Conservation (phyloP, 2,329 filamentous ascomycete species). For the Spiromastix sp. region DNA sequence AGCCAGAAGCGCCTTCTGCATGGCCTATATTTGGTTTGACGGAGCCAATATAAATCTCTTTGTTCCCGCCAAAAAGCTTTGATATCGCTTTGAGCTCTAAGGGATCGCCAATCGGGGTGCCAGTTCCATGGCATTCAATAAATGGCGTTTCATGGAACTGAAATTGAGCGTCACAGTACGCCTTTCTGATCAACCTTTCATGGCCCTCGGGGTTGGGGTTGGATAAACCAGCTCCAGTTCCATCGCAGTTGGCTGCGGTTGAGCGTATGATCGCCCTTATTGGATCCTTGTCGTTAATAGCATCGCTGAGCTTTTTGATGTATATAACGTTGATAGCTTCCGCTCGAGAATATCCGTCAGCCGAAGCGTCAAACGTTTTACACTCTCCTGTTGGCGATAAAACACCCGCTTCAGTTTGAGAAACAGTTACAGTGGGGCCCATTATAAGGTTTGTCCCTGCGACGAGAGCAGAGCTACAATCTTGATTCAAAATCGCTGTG, state of each 20-base stretch:
- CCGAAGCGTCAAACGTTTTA: slow-evolving; percentile 36
- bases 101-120: slow-evolving; percentile 22
- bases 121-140: slow-evolving; percentile 34
- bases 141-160: slow-evolving; percentile 18
- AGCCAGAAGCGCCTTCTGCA: slow-evolving; percentile 15
- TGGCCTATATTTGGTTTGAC: slow-evolving; percentile 28
- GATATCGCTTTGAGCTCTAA: slow-evolving; percentile 12
- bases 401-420: not conserved
- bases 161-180: slow-evolving; percentile 19
- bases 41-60: slow-evolving; percentile 13
- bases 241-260: slow-evolving; percentile 16
- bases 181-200: slow-evolving; percentile 18
- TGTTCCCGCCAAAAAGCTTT: slow-evolving; percentile 5
- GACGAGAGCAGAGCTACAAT: not conserved
- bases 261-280: slow-evolving; percentile 34
- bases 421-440: not conserved
- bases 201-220: slow-evolving; percentile 27
- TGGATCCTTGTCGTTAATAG: slow-evolving; percentile 34
- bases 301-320: slow-evolving; percentile 38
- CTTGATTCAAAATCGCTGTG: not conserved
- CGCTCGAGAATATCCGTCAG: slow-evolving; percentile 43
- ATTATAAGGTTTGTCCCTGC: not conserved
- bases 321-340: slow-evolving; percentile 39
- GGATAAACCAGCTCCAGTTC: slow-evolving; percentile 26
- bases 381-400: slow-evolving; percentile 33